Percentiles rank a stretch among this genome's conserved stretches.
Evolutionary conservation across 306 rosid species (phyloP).

Genomic region (Hylodesmum podocarpum): DNA sequence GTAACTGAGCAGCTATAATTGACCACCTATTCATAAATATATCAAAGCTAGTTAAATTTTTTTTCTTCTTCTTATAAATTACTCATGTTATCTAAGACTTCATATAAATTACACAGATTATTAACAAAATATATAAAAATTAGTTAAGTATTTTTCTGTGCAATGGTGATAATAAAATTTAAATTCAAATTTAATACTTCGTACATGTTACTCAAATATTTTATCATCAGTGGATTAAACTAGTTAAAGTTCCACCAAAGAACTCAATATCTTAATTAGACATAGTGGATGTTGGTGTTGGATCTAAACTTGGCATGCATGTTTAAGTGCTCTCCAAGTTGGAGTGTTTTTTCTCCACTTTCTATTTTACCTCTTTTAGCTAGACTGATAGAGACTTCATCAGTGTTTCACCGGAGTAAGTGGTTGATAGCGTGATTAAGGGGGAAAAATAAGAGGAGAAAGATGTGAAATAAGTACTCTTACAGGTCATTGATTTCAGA

Average conservation of each 20-base stretch:
- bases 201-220: not conserved
- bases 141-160: too few relatives aligned
- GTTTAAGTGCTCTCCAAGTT: slow-evolving; percentile 32
- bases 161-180: too few relatives aligned
- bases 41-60: slow-evolving; percentile 11
- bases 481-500: not conserved
- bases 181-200: not conserved
- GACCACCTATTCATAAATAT: slow-evolving; percentile 69
- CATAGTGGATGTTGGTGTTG: slow-evolving; percentile 31
- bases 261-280: not conserved
- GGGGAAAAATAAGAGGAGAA: not conserved
- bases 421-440: slow-evolving; percentile 10
- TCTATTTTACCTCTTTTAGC: slow-evolving; percentile 31
- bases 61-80: not conserved
- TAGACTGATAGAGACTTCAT: slow-evolving; percentile 14
- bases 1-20: slow-evolving; percentile 92
- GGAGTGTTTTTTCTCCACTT: not conserved
- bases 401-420: not conserved
- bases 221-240: not conserved
- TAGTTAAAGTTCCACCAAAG: slow-evolving; percentile 4
- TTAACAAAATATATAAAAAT: too few relatives aligned
- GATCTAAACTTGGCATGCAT: slow-evolving; percentile 55
- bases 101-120: not conserved
- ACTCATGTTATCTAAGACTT: not conserved
- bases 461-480: not conserved